Evolutionary conservation across 1,284 basidiomycete species (phyloP).

Genomic region (Pulveroboletus sp.): DNA sequence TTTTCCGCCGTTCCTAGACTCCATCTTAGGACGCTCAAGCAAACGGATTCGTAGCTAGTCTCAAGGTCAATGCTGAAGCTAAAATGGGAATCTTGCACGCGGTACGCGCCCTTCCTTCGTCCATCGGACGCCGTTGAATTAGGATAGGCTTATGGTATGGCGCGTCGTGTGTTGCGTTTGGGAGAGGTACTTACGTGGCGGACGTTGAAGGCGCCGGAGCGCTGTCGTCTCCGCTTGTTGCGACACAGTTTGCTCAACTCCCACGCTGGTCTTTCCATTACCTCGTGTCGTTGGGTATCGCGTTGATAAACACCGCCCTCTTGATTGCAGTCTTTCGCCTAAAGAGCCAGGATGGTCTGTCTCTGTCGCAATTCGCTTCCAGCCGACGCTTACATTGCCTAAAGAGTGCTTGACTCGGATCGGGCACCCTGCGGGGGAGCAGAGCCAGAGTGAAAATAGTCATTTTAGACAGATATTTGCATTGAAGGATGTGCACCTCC

Average conservation of each 20-base stretch:
- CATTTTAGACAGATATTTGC: conserved; percentile 52
- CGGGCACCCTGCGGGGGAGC: conserved; percentile 34
- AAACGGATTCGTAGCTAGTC: conserved; percentile 35
- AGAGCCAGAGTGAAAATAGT: conserved; percentile 35
- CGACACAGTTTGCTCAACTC: conserved; percentile 61
- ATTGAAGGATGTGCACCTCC: conserved; percentile 49
- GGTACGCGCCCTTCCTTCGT: conserved; percentile 14
- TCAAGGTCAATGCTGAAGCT: conserved; percentile 31
- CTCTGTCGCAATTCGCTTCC: background rate
- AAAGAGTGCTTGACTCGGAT: conserved; percentile 37
- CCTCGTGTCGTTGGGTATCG: conserved; percentile 58
- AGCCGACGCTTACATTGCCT: conserved; percentile 9
- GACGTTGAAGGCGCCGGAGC: conserved; percentile 54
- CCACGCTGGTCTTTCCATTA: conserved; percentile 66
- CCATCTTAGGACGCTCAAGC: conserved; percentile 32
- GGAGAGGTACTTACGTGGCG: background rate
- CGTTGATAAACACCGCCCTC: conserved; percentile 45
- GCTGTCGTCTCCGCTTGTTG: conserved; percentile 56
- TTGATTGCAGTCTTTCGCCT: conserved; percentile 54
- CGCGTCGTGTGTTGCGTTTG: background rate
- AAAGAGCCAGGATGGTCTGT: conserved; percentile 54
- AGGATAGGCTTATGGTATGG: conserved; percentile 37
- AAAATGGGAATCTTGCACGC: conserved; percentile 37
- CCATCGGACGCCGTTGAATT: background rate
- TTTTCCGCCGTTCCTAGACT: background rate